Evolutionary conservation across 2,329 filamentous ascomycete species (phyloP), one percentile per base, ranked within the genome.

Genomic region (Aspergillus pseudoviridinutans): DNA sequence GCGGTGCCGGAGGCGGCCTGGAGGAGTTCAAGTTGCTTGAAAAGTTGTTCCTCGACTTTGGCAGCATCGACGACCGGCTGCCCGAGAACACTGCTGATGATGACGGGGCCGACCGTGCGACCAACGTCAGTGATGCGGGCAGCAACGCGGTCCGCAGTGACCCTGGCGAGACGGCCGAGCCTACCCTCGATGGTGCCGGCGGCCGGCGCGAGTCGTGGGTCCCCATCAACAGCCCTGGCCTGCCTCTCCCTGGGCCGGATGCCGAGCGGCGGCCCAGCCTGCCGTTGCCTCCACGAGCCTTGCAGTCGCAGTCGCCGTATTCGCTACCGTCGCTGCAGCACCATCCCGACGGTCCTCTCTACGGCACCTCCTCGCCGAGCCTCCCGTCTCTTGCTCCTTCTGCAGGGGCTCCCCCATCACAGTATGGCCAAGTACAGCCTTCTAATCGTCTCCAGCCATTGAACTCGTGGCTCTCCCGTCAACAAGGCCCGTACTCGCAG

Each of bases 111-210:
- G 74, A 75, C 27, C 70, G 71, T 32, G 65, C 61, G 2, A 69
- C 65, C 17, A 71, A 69, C 51, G 57, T 71, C 49, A 77, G 75
- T 49, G 75, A 77, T 49, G 67, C 72, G 7, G 73, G 72, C 22
- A 78, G 74, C 65, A 74, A 74, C 49, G 69, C 72, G 2, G 71
- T 76, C n/a, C 72, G 73, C 54, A 77, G 74, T 47, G 74, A 76
- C 22, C 59, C 72, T 1, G 73, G 72, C 1, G 73, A 75, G 14
- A 58, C 57, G 6, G 51, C 61, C 8, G 74, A 76, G 5, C 61
- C 63, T 35, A 57, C 64, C 25, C 56, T 67, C 12, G 72, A 74
- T 22, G 68, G 73, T 9, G 67, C 65, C 12, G 62, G 66, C 29
- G 67, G 64, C 20, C 71, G 74, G 47, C 73, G 74, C n/a, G 74